Evolutionary conservation across 192 early-diverging fungal genomes (phyloP), one percentile per base, ranked within the genome.

Genomic region (Jimgerdemannia flammicorona): DNA sequence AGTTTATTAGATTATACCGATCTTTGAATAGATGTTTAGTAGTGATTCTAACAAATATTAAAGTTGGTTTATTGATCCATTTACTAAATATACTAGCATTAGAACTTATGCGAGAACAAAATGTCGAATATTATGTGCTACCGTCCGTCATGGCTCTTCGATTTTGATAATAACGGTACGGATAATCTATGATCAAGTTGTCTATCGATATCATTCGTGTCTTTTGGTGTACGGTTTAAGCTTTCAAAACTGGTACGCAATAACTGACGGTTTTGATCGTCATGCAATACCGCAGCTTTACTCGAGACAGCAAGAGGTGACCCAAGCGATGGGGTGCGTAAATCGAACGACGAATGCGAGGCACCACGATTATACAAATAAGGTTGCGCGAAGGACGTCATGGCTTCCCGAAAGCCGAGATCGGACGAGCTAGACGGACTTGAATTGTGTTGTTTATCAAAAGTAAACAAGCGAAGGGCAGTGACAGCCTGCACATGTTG

Each of bases 401-500:
- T 83, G 69, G 81, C 81, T 66, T 83, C 81, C 64, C 81, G 78
- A 40, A 83, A 83, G 29, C 81, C 81, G 74, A 83, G 79, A 70
- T 83, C 81, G n/a, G 78, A 71, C 17, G 77, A 79, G 40, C 65
- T 79, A 9, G 78, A 68, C 43, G 81, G 81, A 3, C 77, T 79
- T 1, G 78, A 70, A 67, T 83, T 83, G 64, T 83, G 81, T 20
- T 76, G 78, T 44, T 79, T 83, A 42, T 83, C 81, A 69, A 83
- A 83, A 11, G 81, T 78, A 69, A 83, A 83, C 40, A 83, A 44
- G 64, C 81, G 72, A 42, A 83, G 67, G 19, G 84, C 84, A 19
- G 85, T 89, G 66, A 89, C 80, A 2, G 88, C 76, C 70, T 87
- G 83, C 4, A 86, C 85, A 68, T 87, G 83, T 68, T 89, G 86